Evolutionary conservation across 225 moss, liverwort and hornwort species (phyloP).

Genomic region (Pleurozium schreberi): DNA sequence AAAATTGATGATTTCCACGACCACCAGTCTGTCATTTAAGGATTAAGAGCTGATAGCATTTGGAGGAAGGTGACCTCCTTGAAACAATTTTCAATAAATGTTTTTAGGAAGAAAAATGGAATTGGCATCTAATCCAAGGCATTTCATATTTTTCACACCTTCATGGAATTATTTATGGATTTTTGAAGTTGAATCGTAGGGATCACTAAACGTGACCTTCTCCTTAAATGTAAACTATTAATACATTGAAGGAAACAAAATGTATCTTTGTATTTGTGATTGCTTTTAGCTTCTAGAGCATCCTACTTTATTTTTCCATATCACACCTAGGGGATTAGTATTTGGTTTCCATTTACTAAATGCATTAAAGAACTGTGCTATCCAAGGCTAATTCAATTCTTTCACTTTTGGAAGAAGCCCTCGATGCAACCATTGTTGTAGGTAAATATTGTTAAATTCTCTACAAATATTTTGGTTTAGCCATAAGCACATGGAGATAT

Average conservation of each 20-base stretch:
- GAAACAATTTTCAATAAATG: too few species aligned
- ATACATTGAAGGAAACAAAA: neutral
- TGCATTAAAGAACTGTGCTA: neutral
- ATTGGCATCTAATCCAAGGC: neutral
- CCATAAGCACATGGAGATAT: too few species aligned
- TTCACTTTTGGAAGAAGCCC: rapidly evolving
- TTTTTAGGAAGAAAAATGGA: neutral
- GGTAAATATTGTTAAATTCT: rapidly evolving
- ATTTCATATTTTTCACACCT: neutral
- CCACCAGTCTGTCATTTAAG: too few species aligned
- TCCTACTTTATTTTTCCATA: neutral
- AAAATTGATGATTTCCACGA: too few species aligned
- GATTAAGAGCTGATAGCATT: neutral
- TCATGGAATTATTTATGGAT: neutral
- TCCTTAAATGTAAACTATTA: neutral
- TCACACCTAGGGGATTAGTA: rapidly evolving
- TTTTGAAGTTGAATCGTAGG: neutral
- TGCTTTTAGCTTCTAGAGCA: neutral
- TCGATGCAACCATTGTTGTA: rapidly evolving
- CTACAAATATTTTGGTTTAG: neutral
- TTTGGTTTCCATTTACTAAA: neutral
- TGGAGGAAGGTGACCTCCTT: neutral
- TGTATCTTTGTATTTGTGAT: too few species aligned
- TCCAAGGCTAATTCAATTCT: neutral
- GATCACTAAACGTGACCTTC: neutral